Evolutionary conservation across 139 green algal species (phyloP).

Genomic region (Chlorella sp.): DNA sequence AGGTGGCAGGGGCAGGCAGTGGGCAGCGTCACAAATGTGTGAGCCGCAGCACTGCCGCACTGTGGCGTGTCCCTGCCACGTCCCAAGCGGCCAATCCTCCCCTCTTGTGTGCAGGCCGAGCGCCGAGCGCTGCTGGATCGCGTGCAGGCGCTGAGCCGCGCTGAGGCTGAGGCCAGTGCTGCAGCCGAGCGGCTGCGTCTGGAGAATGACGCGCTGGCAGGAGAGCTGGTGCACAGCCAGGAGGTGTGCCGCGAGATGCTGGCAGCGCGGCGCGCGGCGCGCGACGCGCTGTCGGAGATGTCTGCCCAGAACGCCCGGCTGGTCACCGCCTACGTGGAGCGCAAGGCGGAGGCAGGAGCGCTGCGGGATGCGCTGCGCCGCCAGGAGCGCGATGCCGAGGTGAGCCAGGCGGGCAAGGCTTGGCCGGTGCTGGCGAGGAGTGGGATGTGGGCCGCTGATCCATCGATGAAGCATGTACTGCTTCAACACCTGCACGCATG

Average conservation of each 20-base stretch:
- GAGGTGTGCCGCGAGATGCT: slow-evolving; percentile 29
- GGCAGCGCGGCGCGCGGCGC: slow-evolving; percentile 12
- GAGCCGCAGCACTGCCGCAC: too few species aligned
- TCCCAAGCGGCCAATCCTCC: too few species aligned
- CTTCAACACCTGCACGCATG: neutral
- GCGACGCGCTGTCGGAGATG: slow-evolving; percentile 22
- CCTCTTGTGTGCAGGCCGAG: slow-evolving; percentile 5
- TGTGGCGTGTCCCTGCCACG: too few species aligned
- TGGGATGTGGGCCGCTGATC: too few species aligned
- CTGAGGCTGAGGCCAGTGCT: slow-evolving; percentile 1
- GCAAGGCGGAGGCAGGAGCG: slow-evolving; percentile 3
- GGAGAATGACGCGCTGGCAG: slow-evolving; percentile 17
- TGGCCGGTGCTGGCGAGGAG: too few species aligned
- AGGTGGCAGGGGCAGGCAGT: too few species aligned
- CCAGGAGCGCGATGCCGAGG: slow-evolving; percentile 13
- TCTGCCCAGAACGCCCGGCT: slow-evolving; percentile 22
- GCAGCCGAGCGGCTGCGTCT: neutral
- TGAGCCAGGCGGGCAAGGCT: too few species aligned
- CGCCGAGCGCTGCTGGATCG: slow-evolving; percentile 9
- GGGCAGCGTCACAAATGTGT: too few species aligned
- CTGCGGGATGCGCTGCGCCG: neutral
- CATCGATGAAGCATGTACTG: neutral
- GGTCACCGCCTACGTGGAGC: slow-evolving; percentile 9
- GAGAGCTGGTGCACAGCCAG: slow-evolving; percentile 22
- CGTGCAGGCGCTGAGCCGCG: slow-evolving; percentile 1